Evolutionary conservation across 1,284 basidiomycete genomes (phyloP).

Genomic region (Coniferiporia weirii): DNA sequence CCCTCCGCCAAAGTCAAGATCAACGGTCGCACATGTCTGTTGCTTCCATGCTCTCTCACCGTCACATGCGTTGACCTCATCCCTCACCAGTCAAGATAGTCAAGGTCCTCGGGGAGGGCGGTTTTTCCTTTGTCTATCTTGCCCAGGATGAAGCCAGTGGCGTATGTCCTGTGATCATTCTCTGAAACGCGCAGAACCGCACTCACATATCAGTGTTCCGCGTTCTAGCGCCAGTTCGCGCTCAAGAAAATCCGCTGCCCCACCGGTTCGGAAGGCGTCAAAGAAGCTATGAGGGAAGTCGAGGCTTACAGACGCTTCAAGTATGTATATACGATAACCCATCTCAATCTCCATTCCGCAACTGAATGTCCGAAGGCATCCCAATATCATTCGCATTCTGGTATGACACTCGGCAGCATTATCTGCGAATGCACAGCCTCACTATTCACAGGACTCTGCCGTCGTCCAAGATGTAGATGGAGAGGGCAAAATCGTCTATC

Average conservation of each 20-base stretch:
- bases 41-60: neutral
- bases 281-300: slow-evolving; percentile 84
- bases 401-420: slow-evolving; percentile 33
- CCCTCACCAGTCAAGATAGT: slow-evolving; percentile 70
- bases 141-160: slow-evolving; percentile 83
- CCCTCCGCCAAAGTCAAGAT: slow-evolving; percentile 85
- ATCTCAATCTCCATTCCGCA: slow-evolving; percentile 8
- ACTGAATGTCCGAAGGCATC: slow-evolving; percentile 50
- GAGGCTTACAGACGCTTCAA: slow-evolving; percentile 89
- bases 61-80: neutral
- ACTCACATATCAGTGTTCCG: neutral
- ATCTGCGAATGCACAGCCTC: slow-evolving; percentile 7
- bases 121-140: slow-evolving; percentile 92
- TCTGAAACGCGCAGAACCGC: slow-evolving; percentile 1
- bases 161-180: slow-evolving; percentile 37
- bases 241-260: slow-evolving; percentile 92
- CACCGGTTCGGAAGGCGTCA: slow-evolving; percentile 75
- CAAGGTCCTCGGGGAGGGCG: slow-evolving; percentile 89
- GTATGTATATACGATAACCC: slow-evolving; percentile 41
- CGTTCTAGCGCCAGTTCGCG: slow-evolving; percentile 73
- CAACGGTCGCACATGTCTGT: slow-evolving; percentile 80
- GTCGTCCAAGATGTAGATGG: slow-evolving; percentile 89
- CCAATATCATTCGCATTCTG: slow-evolving; percentile 84
- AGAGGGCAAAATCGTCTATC: slow-evolving; percentile 93
- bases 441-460: slow-evolving; percentile 69